Evolutionary conservation across 179 eudicot genomes (phyloP), one percentile per base, ranked within the genome.

Genomic region (Nepenthes alata): DNA sequence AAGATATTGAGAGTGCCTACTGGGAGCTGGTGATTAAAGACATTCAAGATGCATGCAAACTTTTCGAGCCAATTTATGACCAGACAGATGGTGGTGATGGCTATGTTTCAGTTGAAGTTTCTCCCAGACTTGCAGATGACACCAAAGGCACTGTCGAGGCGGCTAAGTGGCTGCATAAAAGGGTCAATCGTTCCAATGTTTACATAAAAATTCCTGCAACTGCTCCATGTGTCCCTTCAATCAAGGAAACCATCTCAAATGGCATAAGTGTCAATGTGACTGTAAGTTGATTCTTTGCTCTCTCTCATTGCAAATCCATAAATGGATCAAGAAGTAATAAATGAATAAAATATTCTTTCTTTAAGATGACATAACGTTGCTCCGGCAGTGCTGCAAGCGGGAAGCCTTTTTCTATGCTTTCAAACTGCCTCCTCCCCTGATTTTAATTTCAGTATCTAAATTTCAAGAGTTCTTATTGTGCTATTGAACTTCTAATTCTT

Each of bases 171-270:
- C 96, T 91, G 63, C 96, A 83, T 62, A 73, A 77, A 64, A 74
- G 76, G 53, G 98, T 91, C 52, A 70, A 80, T 65, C 95, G 95
- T 25, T 68, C 82, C 68, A 91, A 91, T 80, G 98, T 85, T 41
- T 91, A 91, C 81, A 91, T 91, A 34, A 91, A 91, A 74, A 91
- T 91, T 61, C 98, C 98, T 11, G 98, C 98, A 35, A 91, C 98
- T 39, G 98, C 95, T 62, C 80, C 82, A 57, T 91, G 98, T 70
- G 78, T 91, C 57, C 96, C 98, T 71, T 88, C 98, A 47, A 86
- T 91, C 69, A 76, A 83, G 80, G 80, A 89, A 58, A 95, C 94
- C 63, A 91, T 91, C 67, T 77, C 95, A 74, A 74, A 60, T 14
- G 96, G 84, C 49, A 91, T 91, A 57, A 91, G 98, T 71, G 98